These are phyloP conservation scores for Termitomyces sp. DNA, from an alignment of 768 basidiomycete genomes.

Conservation along the genomic window DNA sequence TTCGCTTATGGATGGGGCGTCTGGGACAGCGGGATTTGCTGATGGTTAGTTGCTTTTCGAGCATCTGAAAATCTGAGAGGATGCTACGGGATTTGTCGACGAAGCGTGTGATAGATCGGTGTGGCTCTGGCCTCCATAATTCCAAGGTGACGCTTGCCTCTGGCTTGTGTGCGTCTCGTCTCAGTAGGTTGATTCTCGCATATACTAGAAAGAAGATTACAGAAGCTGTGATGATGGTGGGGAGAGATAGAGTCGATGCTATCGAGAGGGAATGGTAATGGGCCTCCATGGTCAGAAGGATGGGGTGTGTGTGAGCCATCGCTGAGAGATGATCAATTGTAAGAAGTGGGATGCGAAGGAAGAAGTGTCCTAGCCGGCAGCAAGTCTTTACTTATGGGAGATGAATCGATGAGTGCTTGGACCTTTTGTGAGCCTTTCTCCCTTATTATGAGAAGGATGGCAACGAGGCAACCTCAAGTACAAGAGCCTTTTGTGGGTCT, in stretches of 20 bases:
- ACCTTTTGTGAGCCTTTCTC: conserved; percentile 3
- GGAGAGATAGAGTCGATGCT: conserved; percentile 21
- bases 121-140: background rate
- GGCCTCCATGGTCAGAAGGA: conserved; percentile 11
- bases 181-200: conserved; percentile 20
- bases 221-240: conserved; percentile 29
- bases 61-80: conserved; percentile 24
- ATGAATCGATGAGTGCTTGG: background rate
- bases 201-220: conserved; percentile 30
- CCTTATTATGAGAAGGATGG: conserved; percentile 10
- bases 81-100: conserved; percentile 22
- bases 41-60: conserved; percentile 21
- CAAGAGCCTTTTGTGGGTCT: conserved; percentile 3
- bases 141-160: conserved; percentile 10
- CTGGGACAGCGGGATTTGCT: background rate
- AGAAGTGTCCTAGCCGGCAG: background rate
- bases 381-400: background rate
- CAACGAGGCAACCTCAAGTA: conserved; percentile 17
- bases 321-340: background rate
- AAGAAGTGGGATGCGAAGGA: background rate
- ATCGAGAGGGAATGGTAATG: conserved; percentile 3
- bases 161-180: conserved; percentile 12
- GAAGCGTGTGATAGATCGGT: conserved; percentile 11
- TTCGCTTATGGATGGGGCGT: background rate
- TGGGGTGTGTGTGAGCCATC: conserved; percentile 13